Base-by-base conservation (phyloP, 1,139 yeast genomes). In the Candida sanyaensis region DNA sequence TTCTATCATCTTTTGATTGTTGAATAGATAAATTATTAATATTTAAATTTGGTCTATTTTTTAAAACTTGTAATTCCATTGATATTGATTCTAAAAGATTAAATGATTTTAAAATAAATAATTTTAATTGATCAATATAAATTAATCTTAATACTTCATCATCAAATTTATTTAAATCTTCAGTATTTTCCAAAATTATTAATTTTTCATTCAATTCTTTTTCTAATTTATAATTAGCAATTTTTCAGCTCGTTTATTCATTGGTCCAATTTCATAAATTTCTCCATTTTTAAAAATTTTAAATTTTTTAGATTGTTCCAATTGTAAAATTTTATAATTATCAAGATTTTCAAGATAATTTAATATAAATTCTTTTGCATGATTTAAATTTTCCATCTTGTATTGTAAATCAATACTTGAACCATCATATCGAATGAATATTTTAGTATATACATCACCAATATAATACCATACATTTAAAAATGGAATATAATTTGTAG, bases 161-260 rank as follows among this genome's bases (percentile, higher is more conserved):
- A 55, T 84, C 88, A 40, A 78, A 61, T 24, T 60, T 65, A 2
- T 61, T 63, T 27, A 68, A 50, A 5, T 67, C 72, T 5, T 66
- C 69, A 31, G 46, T 21, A 26, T 42, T 43, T 30, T 75, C 77
- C 28, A 83, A 60, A 2, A 62, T 51, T 11, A 61, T 52, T 4
- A 88, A 56, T 51, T 76, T 75, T 2, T 55, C 60, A n/a, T 65
- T 69, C 46, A 88, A 66, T 33, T 75, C 77, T 59, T 80, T 83
- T 55, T 85, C 91, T 27, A 73, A 63, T 59, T 80, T 85, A 63
- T 75, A 87, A 56, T 81, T 78, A 24, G 80, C 86, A 50, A 92
- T 89, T 63, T 91, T 46, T 81, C 86, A 24, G 84, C 84, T 54
- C 97, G 73, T 55, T 80, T 77, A 27, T 69, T 63, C 17, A 79